These are phyloP conservation scores for Coriolopsis trogii DNA, from an alignment of 1,284 basidiomycete species.

Conservation along the genomic window DNA sequence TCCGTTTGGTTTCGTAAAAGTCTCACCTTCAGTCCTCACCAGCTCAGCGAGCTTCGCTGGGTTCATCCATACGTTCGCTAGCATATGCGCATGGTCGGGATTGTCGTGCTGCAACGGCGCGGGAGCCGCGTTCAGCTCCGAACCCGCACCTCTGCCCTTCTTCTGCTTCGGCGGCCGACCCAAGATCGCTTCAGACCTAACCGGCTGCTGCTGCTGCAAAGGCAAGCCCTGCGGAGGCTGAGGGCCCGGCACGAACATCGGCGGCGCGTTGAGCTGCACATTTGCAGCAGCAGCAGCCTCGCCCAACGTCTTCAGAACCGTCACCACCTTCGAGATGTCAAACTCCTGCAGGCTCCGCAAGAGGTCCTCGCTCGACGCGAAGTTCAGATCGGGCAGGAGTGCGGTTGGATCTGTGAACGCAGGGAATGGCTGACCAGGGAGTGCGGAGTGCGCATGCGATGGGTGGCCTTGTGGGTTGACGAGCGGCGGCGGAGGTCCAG, in stretches of 20 bases:
- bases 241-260: slow-evolving; percentile 38
- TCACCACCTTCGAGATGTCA: slow-evolving; percentile 70
- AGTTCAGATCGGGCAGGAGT: slow-evolving; percentile 47
- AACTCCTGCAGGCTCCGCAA: slow-evolving; percentile 70
- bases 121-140: slow-evolving; percentile 28
- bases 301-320: slow-evolving; percentile 62
- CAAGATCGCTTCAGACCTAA: slow-evolving; percentile 42
- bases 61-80: slow-evolving; percentile 77
- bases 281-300: slow-evolving; percentile 56
- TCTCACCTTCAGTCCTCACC: slow-evolving; percentile 65
- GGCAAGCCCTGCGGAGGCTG: slow-evolving; percentile 29
- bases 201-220: slow-evolving; percentile 44
- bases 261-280: slow-evolving; percentile 35
- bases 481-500: not conserved
- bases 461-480: slow-evolving; percentile 17
- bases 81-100: slow-evolving; percentile 49
- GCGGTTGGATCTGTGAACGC: slow-evolving; percentile 36
- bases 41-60: slow-evolving; percentile 67
- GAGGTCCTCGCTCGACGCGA: slow-evolving; percentile 72
- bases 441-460: slow-evolving; percentile 14
- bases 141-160: slow-evolving; percentile 27
- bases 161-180: slow-evolving; percentile 40
- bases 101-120: slow-evolving; percentile 32
- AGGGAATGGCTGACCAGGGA: slow-evolving; percentile 11
- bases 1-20: no score